Conservation (phyloP, 139 green algal species). For the Tetradesmus lagerheimii region DNA sequence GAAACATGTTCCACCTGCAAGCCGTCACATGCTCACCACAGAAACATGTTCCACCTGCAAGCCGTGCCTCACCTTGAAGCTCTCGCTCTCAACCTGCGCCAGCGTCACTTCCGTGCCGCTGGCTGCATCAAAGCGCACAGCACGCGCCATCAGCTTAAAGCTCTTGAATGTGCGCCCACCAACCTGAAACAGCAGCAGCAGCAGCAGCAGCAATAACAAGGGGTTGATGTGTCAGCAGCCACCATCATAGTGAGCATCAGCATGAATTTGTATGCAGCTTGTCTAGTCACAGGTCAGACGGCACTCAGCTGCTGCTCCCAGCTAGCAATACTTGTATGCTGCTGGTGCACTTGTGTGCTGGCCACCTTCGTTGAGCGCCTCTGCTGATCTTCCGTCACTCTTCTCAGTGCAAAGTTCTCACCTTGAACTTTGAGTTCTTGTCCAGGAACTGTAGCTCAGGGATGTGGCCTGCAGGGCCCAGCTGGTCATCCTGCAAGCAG, state of each 20-base stretch:
- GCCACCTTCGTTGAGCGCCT: too few relatives aligned
- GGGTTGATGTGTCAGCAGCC: not conserved
- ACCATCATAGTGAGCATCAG: not conserved
- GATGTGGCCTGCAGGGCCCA: constrained; percentile 40
- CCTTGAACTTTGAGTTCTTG: constrained; percentile 52
- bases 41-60: not conserved
- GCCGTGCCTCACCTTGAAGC: constrained; percentile 42
- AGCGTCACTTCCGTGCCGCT: not conserved
- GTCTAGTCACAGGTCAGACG: too few relatives aligned
- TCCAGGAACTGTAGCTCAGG: constrained; percentile 52
- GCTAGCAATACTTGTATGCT: too few relatives aligned
- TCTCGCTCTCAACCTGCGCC: constrained; percentile 47
- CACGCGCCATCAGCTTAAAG: constrained; percentile 45
- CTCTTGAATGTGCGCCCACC: constrained; percentile 34
- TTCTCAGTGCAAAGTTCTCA: not conserved
- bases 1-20: too few relatives aligned
- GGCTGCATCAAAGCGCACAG: not conserved
- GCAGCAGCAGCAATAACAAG: not conserved
- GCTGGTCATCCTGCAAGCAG: constrained; percentile 39
- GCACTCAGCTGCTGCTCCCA: too few relatives aligned
- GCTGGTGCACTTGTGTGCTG: too few relatives aligned
- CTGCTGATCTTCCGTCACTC: too few relatives aligned
- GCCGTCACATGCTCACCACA: not conserved
- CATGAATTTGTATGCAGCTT: too few relatives aligned
- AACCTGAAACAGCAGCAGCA: constrained; percentile 11